Evolutionary conservation across 495 filamentous ascomycete genomes (phyloP), one percentile per base, ranked within the genome.

Genomic region (Tuber brumale): DNA sequence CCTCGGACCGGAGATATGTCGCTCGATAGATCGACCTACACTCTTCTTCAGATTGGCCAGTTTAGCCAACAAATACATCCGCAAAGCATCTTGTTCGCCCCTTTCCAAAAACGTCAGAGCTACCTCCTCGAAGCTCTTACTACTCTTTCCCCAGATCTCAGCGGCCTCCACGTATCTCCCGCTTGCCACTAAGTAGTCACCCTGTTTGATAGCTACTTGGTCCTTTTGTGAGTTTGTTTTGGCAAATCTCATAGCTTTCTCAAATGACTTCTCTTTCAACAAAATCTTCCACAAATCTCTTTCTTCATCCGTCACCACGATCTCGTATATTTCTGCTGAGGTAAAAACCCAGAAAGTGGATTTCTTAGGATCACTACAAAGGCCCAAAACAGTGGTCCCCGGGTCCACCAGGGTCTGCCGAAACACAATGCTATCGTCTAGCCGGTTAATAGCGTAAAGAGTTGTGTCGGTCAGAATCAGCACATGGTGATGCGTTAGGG

Each of bases 291-390:
- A 99, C 42, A 97, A 88, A 85, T 98, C 94, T 79, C 95, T 85
- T 80, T 95, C 93, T 82, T 99, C 96, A 70, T 97, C 93, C 37
- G 89, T 90, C 27, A 93, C 91, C 16, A 94, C 92, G 70, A 99
- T 92, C 85, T 99, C 96, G 80, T 92, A 97, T 72, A 99, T 97
- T 76, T 95, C 93, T 75, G 91, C 86, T 8, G 88, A 86, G 1
- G 96, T 98, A 82, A 97, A 97, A 27, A 97, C 88, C 95, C 95
- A 99, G 82, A 92, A 97, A 1, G 95, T 99, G 76, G 93, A 94
- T 85, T 97, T 96, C 79, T 93, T 94, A 44, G 91, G 87, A 84
- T 99, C 95, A 8, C 93, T 90, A 79, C 92, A 89, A 31, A 99
- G 88, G 41, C 93, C 94, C 48, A 98, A 84, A 14, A 90, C 90